Percentiles rank a stretch among this genome's conserved stretches.
These are phyloP conservation scores for Oehlia diaphana DNA, from an alignment of 192 early-diverging fungal species.

Conservation along the genomic window DNA sequence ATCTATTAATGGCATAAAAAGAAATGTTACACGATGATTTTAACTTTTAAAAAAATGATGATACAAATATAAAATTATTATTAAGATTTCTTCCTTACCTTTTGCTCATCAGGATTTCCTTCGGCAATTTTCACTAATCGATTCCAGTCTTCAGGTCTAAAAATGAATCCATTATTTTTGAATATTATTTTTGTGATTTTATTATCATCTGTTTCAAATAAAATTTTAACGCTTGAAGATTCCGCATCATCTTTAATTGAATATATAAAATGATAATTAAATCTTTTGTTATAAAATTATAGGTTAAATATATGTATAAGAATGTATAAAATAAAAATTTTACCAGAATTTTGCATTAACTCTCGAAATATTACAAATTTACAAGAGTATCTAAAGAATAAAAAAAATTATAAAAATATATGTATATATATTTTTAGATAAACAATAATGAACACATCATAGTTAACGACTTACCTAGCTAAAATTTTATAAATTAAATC, in stretches of 20 bases:
- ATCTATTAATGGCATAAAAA: conserved; percentile 41
- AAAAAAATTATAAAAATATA: too few relatives aligned
- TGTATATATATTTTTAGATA: too few relatives aligned
- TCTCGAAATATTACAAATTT: conserved; percentile 89
- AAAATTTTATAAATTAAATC: too few relatives aligned
- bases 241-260: conserved; percentile 70
- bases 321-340: background rate
- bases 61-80: background rate
- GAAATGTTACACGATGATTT: background rate
- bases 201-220: conserved; percentile 52
- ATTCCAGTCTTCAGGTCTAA: conserved; percentile 79
- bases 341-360: conserved; percentile 67
- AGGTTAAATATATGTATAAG: background rate
- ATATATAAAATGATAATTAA: conserved; percentile 7
- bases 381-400: conserved; percentile 64
- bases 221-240: conserved; percentile 55
- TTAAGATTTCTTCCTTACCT: conserved; percentile 18
- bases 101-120: conserved; percentile 82
- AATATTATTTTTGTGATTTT: conserved; percentile 51
- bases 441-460: too few relatives aligned
- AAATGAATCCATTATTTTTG: conserved; percentile 83
- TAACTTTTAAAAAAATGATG: background rate
- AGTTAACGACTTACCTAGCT: too few relatives aligned
- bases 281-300: too few relatives aligned
- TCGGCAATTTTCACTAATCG: conserved; percentile 84